phyloP scores from a whole-genome alignment of 495 filamentous ascomycete genomes.

The Penicillium desertorum region DNA sequence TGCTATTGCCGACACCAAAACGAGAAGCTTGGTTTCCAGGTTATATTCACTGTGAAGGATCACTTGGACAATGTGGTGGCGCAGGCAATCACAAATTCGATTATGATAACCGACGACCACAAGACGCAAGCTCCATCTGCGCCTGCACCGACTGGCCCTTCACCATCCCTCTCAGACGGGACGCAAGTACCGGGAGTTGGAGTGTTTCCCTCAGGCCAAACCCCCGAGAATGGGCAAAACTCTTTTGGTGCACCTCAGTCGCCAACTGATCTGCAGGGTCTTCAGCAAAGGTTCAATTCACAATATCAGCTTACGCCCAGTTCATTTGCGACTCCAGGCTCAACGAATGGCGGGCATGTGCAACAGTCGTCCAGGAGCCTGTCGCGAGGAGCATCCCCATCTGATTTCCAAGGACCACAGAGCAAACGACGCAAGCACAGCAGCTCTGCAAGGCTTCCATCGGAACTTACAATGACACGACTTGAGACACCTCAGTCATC shows the following conservation, averaged over 20 bases:
- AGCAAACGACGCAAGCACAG: constrained; percentile 77
- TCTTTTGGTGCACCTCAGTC: constrained; percentile 34
- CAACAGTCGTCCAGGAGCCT: constrained; percentile 60
- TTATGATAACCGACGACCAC: constrained; percentile 97
- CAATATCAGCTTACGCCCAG: constrained; percentile 43
- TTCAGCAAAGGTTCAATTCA: constrained; percentile 51
- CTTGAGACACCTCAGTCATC: constrained; percentile 57
- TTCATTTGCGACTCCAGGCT: constrained; percentile 38
- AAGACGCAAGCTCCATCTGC: constrained; percentile 67
- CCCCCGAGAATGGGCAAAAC: constrained; percentile 30
- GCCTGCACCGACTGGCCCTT: constrained; percentile 36
- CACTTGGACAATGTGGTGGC: constrained; percentile 68
- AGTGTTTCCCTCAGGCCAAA: constrained; percentile 45
- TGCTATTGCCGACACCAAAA: constrained; percentile 94
- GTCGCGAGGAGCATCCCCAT: constrained; percentile 72
- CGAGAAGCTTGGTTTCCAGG: constrained; percentile 88
- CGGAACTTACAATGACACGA: constrained; percentile 74
- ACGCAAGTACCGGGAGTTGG: constrained; percentile 45
- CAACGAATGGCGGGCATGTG: constrained; percentile 42
- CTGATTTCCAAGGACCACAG: constrained; percentile 56
- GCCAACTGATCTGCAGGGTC: constrained; percentile 53
- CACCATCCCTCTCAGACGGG: constrained; percentile 42
- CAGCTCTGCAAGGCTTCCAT: constrained; percentile 63
- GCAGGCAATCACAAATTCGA: constrained; percentile 80
- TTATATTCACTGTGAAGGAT: constrained; percentile 93